Percentiles rank a stretch among this genome's conserved stretches.
These are phyloP conservation scores for Pleurotus cornucopiae DNA, from an alignment of 768 basidiomycete species.

Conservation along the genomic window DNA sequence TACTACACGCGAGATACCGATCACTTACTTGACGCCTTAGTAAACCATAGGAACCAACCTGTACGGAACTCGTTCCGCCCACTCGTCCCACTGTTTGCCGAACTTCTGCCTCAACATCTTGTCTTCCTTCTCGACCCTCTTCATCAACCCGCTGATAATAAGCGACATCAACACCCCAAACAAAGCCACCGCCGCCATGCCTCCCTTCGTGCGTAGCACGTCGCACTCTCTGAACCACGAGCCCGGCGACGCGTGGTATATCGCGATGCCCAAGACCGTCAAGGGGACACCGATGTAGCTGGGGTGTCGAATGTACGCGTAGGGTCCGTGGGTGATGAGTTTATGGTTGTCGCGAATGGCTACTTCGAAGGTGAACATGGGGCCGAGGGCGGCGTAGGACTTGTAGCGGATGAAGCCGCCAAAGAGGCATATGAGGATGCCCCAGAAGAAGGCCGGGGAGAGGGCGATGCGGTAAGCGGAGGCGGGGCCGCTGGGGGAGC, in stretches of 20 bases:
- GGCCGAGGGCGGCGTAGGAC: constrained; percentile 44
- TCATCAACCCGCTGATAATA: constrained; percentile 30
- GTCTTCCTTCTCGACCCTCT: constrained; percentile 43
- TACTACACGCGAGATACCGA: too few species aligned
- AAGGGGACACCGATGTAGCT: constrained; percentile 42
- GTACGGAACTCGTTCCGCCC: constrained; percentile 41
- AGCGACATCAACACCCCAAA: constrained; percentile 24
- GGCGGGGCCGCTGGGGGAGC: constrained; percentile 12
- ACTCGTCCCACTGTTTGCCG: constrained; percentile 37
- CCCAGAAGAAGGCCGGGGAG: constrained; percentile 30
- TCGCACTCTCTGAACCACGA: constrained; percentile 45
- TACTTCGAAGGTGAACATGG: constrained; percentile 49
- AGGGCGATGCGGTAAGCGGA: constrained; percentile 21
- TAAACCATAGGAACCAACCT: constrained; percentile 45
- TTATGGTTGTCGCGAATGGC: constrained; percentile 41
- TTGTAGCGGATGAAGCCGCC: constrained; percentile 38
- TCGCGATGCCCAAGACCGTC: constrained; percentile 27
- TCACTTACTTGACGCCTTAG: constrained; percentile 16
- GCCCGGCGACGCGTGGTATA: constrained; percentile 33
- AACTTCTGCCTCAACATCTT: constrained; percentile 33
- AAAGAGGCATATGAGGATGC: constrained; percentile 29
- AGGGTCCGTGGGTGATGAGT: constrained; percentile 46
- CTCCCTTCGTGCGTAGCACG: constrained; percentile 25
- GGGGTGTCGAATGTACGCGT: constrained; percentile 44
- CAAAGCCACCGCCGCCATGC: constrained; percentile 21